These are phyloP conservation scores for Epichloe elymi DNA, from an alignment of 2,329 filamentous ascomycete species.

Conservation along the genomic window DNA sequence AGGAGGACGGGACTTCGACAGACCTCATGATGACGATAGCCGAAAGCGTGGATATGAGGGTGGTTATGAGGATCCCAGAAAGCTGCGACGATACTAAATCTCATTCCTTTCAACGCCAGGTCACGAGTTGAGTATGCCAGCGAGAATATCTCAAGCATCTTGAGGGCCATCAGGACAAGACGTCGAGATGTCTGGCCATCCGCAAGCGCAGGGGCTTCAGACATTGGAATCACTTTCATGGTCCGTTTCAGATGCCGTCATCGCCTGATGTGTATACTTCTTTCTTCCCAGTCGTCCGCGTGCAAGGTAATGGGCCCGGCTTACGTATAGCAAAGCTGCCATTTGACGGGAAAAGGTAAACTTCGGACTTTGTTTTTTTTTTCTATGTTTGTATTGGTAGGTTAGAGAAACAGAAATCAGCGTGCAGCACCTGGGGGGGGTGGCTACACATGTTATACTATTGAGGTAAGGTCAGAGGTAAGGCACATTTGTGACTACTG, in stretches of 20 bases:
- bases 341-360: conserved; percentile 12
- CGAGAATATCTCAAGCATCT: background rate
- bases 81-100: conserved; percentile 48
- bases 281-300: background rate
- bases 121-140: background rate
- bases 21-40: conserved; percentile 43
- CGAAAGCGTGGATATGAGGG: conserved; percentile 63
- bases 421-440: conserved; percentile 1
- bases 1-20: conserved; percentile 30
- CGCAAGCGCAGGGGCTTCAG: background rate
- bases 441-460: conserved; percentile 1
- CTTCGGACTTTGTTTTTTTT: background rate
- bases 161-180: background rate
- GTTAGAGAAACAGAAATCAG: conserved; percentile 4
- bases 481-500: conserved; percentile 28
- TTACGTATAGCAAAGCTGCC: background rate
- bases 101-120: background rate
- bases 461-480: conserved; percentile 45
- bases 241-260: background rate
- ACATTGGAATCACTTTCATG: background rate
- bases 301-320: conserved; percentile 1
- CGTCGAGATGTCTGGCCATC: background rate
- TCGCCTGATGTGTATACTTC: background rate
- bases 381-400: conserved; percentile 7
- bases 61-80: conserved; percentile 64